Conservation (phyloP, 2,329 filamentous ascomycete genomes). For the Malbranchea zuffiana region DNA sequence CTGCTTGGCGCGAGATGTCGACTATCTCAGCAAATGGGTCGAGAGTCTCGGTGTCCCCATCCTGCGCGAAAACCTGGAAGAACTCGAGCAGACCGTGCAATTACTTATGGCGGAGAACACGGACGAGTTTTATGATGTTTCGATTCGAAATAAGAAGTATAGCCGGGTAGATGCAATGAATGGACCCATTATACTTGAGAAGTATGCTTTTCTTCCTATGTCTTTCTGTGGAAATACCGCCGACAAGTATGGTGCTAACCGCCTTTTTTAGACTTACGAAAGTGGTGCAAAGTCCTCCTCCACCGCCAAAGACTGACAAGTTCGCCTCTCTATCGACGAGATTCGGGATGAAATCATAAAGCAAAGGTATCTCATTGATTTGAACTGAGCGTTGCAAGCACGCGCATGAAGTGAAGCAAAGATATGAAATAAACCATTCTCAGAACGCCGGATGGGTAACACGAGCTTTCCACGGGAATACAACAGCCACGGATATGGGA, state of each 20-base stretch:
- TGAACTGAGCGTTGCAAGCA: too few relatives aligned
- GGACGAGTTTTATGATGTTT: conserved; percentile 95
- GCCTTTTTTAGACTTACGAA: conserved; percentile 48
- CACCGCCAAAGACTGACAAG: conserved; percentile 45
- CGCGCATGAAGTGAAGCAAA: too few relatives aligned
- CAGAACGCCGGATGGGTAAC: too few relatives aligned
- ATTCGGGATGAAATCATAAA: conserved; percentile 50
- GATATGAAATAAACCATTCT: too few relatives aligned
- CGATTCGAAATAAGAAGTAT: conserved; percentile 83
- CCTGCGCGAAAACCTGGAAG: conserved; percentile 77
- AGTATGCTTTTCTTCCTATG: conserved; percentile 43
- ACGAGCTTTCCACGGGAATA: too few relatives aligned
- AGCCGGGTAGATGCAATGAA: conserved; percentile 84
- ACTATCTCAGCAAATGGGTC: conserved; percentile 77
- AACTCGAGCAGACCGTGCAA: conserved; percentile 83
- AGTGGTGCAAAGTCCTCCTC: conserved; percentile 47
- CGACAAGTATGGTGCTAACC: background rate
- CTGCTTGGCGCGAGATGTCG: conserved; percentile 70
- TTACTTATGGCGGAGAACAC: conserved; percentile 77
- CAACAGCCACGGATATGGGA: too few relatives aligned
- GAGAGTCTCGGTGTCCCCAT: conserved; percentile 78
- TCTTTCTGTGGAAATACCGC: background rate
- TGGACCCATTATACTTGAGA: conserved; percentile 81
- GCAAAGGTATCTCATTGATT: too few relatives aligned
- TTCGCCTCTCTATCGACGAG: conserved; percentile 63